Evolutionary conservation across 257 asterid species (phyloP).

Genomic region (Solanum ossicruentum): DNA sequence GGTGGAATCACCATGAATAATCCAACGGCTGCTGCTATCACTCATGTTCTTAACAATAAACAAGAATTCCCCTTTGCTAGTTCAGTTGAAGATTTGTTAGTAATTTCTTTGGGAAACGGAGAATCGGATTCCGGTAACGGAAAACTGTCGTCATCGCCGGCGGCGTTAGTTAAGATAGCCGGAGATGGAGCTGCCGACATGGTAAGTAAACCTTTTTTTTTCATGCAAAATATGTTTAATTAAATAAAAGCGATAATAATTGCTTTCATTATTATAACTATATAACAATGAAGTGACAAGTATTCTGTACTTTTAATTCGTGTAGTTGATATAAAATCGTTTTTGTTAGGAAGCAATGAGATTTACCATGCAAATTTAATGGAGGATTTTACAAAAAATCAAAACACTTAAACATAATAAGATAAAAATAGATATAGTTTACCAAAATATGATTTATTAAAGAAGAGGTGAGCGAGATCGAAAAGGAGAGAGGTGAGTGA

Average conservation of each 20-base stretch:
- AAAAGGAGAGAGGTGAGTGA: too few relatives aligned
- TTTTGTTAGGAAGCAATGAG: too few relatives aligned
- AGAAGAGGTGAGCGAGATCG: too few relatives aligned
- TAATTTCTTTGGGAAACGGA: constrained; percentile 56
- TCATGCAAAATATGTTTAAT: neutral
- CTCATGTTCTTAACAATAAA: constrained; percentile 74
- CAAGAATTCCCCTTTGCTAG: constrained; percentile 66
- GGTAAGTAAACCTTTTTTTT: constrained; percentile 14
- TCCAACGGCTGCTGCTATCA: constrained; percentile 78
- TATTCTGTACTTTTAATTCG: neutral
- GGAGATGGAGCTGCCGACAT: constrained; percentile 82
- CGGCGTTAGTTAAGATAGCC: constrained; percentile 31
- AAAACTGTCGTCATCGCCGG: constrained; percentile 5
- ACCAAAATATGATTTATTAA: too few relatives aligned
- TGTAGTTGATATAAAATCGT: too few relatives aligned
- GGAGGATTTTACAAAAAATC: too few relatives aligned
- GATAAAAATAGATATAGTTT: too few relatives aligned
- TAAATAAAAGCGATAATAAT: neutral
- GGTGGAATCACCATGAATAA: constrained; percentile 57
- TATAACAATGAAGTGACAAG: neutral
- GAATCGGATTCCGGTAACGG: constrained; percentile 12
- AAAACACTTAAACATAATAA: too few relatives aligned
- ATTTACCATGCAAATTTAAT: too few relatives aligned
- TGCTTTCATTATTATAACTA: neutral
- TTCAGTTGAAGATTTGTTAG: constrained; percentile 50